A percentile compares a stretch with the other conserved stretches of the same genome.
These are phyloP conservation scores for Ulota crispa DNA, from an alignment of 225 moss, liverwort and hornwort species.

Conservation along the genomic window DNA sequence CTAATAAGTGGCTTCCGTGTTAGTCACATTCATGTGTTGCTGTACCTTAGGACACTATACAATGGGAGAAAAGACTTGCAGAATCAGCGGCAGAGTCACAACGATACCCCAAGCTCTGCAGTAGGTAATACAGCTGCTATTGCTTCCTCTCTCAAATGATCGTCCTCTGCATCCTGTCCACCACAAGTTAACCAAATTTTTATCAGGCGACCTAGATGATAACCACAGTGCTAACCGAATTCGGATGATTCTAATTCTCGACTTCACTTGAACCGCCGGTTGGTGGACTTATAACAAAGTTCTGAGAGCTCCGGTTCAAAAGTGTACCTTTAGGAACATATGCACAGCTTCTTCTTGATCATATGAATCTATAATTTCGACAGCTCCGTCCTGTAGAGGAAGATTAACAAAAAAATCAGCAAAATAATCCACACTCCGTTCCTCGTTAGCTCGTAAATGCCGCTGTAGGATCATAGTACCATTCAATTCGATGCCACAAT, in stretches of 20 bases:
- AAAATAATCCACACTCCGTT: not conserved
- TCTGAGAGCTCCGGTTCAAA: not conserved
- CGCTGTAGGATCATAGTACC: too few relatives aligned
- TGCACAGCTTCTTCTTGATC: constrained; percentile 41
- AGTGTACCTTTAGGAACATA: constrained; percentile 42
- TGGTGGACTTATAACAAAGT: not conserved
- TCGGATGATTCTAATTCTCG: fast-evolving
- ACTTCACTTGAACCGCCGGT: not conserved
- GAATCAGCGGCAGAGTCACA: not conserved
- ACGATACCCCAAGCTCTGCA: constrained; percentile 11
- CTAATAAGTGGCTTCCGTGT: not conserved
- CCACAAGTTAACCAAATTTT: not conserved
- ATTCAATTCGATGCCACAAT: not conserved
- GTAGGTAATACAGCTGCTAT: constrained; percentile 38
- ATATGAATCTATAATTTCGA: constrained; percentile 30
- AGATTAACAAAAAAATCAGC: not conserved
- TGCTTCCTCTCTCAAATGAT: constrained; percentile 28
- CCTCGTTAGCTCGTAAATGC: not conserved
- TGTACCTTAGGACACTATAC: not conserved
- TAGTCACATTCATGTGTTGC: not conserved
- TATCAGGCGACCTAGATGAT: not conserved
- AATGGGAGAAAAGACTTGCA: not conserved
- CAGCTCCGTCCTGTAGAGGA: constrained; percentile 32
- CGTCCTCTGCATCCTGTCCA: constrained; percentile 49
- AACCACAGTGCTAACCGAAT: too few relatives aligned